Percentiles rank a stretch among this genome's conserved stretches.
Conservation (phyloP, 192 early-diverging fungal species). For the Neocallimastix lanati region DNA sequence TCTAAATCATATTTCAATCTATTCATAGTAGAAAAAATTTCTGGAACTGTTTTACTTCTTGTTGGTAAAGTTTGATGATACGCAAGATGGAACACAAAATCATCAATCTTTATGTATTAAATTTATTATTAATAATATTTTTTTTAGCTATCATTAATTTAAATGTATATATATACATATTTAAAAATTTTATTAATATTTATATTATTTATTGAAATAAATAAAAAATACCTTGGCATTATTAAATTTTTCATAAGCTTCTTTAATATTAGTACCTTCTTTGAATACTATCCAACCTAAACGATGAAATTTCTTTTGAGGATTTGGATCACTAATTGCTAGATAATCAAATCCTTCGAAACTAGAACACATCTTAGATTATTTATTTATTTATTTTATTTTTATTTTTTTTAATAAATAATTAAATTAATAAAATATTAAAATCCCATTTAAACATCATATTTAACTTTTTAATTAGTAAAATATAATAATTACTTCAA, state of each 20-base stretch:
- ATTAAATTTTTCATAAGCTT: slow-evolving; percentile 40
- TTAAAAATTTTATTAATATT: too few species aligned
- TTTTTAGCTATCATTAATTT: too few species aligned
- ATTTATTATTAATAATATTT: too few species aligned
- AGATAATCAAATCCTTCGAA: slow-evolving; percentile 66
- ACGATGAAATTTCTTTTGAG: slow-evolving; percentile 65
- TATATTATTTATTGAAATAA: too few species aligned
- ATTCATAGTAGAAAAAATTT: slow-evolving; percentile 42
- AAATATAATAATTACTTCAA: slow-evolving; percentile 50
- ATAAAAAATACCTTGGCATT: slow-evolving; percentile 29
- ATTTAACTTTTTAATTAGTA: too few species aligned
- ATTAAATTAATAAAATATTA: too few species aligned
- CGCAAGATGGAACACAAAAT: slow-evolving; percentile 31
- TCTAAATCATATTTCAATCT: slow-evolving; percentile 59
- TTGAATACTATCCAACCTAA: slow-evolving; percentile 85
- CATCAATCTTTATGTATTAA: slow-evolving; percentile 21
- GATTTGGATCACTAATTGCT: slow-evolving; percentile 67
- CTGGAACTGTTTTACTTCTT: slow-evolving; percentile 42
- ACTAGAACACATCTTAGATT: slow-evolving; percentile 31
- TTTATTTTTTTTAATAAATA: too few species aligned
- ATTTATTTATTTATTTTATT: too few species aligned
- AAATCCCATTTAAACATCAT: too few species aligned
- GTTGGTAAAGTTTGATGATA: slow-evolving; percentile 18
- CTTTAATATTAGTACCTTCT: slow-evolving; percentile 63
- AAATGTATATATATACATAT: too few species aligned